Conservation (phyloP, 306 rosid genomes). For the Vigna hirtella region DNA sequence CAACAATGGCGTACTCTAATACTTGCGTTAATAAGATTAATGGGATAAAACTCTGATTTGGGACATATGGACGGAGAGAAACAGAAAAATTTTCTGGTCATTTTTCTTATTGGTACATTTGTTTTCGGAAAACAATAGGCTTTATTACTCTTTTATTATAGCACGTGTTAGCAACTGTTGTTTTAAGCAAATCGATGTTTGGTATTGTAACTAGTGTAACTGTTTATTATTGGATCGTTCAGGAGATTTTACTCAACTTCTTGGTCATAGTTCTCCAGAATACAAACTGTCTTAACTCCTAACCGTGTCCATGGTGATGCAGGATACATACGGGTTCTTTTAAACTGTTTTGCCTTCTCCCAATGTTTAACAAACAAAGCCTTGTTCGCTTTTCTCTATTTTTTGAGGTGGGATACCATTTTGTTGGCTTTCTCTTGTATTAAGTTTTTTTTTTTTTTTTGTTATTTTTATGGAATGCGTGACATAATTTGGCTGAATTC, state of each 20-base stretch:
- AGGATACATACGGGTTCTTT: conserved; percentile 87
- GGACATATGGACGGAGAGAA: conserved; percentile 29
- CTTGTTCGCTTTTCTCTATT: conserved; percentile 79
- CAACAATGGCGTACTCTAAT: background rate
- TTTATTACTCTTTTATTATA: conserved; percentile 12
- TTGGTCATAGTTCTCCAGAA: conserved; percentile 17
- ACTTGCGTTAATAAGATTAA: background rate
- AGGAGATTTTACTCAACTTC: conserved; percentile 19
- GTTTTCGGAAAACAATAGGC: conserved; percentile 16
- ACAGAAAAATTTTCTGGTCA: background rate
- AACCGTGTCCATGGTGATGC: conserved; percentile 45
- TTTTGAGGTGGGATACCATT: conserved; percentile 70
- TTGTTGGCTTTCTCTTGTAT: conserved; percentile 31
- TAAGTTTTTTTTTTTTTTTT: conserved; percentile 16
- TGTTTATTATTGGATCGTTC: conserved; percentile 31
- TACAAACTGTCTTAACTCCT: conserved; percentile 40
- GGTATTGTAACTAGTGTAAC: conserved; percentile 2
- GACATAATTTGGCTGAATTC: conserved; percentile 42
- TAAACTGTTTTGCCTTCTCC: conserved; percentile 78
- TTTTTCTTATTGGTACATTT: conserved; percentile 10
- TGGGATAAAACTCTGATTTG: conserved; percentile 11
- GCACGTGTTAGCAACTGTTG: conserved; percentile 38
- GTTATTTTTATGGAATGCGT: conserved; percentile 23
- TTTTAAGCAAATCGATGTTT: conserved; percentile 16
- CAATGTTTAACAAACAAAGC: conserved; percentile 78